phyloP scores from a whole-genome alignment of 805 yeast species.

The Candida yuanshanica region DNA sequence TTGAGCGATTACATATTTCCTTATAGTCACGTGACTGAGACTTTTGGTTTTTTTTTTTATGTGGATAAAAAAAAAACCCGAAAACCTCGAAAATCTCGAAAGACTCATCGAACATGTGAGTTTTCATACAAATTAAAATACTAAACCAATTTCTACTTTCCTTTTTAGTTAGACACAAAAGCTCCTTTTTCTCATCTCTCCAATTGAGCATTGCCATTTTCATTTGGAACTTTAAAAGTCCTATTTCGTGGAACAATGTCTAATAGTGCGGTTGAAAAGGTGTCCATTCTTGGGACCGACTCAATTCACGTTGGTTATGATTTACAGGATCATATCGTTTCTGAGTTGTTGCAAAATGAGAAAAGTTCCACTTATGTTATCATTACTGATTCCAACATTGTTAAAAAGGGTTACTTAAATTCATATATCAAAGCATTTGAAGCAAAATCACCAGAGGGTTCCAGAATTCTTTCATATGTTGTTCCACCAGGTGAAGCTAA shows the following conservation, averaged over 20 bases:
- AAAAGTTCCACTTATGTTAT: conserved; percentile 90
- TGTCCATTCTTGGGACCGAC: conserved; percentile 74
- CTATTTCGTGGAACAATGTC: conserved; percentile 2
- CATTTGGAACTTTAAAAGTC: too few species aligned
- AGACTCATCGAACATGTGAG: too few species aligned
- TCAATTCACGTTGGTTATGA: conserved; percentile 88
- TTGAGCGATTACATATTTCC: too few species aligned
- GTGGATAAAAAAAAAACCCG: too few species aligned
- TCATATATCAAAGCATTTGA: conserved; percentile 40
- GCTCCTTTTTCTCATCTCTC: too few species aligned
- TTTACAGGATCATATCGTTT: conserved; percentile 67
- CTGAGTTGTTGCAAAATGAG: conserved; percentile 52
- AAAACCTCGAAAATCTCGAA: too few species aligned
- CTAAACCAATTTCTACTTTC: too few species aligned
- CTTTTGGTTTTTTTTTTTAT: too few species aligned
- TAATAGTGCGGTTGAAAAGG: conserved; percentile 33
- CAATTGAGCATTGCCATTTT: too few species aligned
- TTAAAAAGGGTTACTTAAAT: conserved; percentile 54
- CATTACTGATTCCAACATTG: conserved; percentile 80
- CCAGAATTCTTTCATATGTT: conserved; percentile 66
- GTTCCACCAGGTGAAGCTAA: conserved; percentile 93
- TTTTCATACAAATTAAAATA: too few species aligned
- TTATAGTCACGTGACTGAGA: too few species aligned
- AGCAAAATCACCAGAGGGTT: conserved; percentile 37
- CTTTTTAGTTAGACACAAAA: too few species aligned